Evolutionary conservation across 257 asterid species (phyloP).

Genomic region (Rubia yunnanensis): DNA sequence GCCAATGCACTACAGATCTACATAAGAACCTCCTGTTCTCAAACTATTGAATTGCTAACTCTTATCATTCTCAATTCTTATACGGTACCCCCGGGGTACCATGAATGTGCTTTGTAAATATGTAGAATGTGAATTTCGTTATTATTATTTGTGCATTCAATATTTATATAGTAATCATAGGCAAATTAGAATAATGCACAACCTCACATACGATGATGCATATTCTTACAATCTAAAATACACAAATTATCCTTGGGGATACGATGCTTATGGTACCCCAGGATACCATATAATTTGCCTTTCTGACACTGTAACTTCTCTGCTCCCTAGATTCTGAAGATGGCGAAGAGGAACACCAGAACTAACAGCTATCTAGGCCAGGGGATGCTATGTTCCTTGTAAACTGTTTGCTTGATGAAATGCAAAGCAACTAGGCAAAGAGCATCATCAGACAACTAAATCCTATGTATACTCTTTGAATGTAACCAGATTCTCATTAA

Average conservation of each 20-base stretch:
- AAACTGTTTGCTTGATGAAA: neutral
- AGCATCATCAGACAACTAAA: neutral
- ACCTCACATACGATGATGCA: too few species aligned
- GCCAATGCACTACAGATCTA: neutral
- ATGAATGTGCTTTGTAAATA: too few species aligned
- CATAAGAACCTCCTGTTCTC: neutral
- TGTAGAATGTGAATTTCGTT: too few species aligned
- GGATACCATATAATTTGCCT: too few species aligned
- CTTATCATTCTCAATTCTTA: too few species aligned
- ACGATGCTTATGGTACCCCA: too few species aligned
- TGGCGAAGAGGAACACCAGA: conserved; percentile 21
- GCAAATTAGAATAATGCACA: too few species aligned
- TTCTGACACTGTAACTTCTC: neutral
- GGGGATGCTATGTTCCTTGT: neutral
- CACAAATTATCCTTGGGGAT: too few species aligned
- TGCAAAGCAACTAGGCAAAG: neutral
- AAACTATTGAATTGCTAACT: neutral
- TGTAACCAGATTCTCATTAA: neutral
- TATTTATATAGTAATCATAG: too few species aligned
- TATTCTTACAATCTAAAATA: too few species aligned
- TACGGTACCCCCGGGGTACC: too few species aligned
- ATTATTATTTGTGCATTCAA: too few species aligned
- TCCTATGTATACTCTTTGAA: neutral
- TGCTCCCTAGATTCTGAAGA: conserved; percentile 20
- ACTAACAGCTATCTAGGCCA: conserved; percentile 5